Percentiles rank a stretch among this genome's conserved stretches.
Conservation (phyloP, 1,284 basidiomycete genomes). For the Apiotrichum laibachii region DNA sequence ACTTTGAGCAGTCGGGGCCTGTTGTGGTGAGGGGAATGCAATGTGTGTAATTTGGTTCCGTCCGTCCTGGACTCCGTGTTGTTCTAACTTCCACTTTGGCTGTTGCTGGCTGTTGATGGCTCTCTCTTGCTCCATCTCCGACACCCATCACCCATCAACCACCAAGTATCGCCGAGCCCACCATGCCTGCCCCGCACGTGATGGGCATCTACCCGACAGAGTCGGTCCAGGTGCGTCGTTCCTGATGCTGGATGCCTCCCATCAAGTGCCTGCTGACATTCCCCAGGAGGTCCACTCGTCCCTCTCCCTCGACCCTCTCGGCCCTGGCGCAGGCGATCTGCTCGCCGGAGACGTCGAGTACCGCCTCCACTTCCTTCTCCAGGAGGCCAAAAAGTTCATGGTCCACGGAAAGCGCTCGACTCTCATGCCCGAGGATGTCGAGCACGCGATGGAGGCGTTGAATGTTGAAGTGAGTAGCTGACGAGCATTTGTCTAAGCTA, state of each 20-base stretch:
- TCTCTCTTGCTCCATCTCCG: background rate
- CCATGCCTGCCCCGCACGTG: conserved; percentile 40
- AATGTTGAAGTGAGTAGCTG: conserved; percentile 71
- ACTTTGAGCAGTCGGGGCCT: too few relatives aligned
- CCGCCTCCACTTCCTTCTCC: conserved; percentile 68
- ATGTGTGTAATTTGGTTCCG: too few relatives aligned
- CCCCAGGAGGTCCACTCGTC: conserved; percentile 86
- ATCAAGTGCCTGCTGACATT: conserved; percentile 3
- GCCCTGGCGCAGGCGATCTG: conserved; percentile 75
- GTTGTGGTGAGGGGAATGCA: too few relatives aligned
- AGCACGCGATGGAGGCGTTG: conserved; percentile 85
- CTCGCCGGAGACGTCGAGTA: conserved; percentile 97
- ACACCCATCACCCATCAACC: background rate
- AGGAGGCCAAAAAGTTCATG: conserved; percentile 97
- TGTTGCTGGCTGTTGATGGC: background rate
- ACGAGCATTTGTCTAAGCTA: background rate
- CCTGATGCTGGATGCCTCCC: background rate
- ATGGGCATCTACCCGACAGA: conserved; percentile 48
- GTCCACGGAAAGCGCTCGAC: conserved; percentile 84
- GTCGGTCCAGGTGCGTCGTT: conserved; percentile 35
- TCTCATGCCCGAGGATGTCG: conserved; percentile 84
- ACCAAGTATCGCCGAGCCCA: conserved; percentile 5
- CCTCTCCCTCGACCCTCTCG: conserved; percentile 72
- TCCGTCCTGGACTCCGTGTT: too few relatives aligned
- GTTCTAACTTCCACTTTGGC: too few relatives aligned